Conservation (phyloP, 2,329 filamentous ascomycete species). For the Amauroascus niger region DNA sequence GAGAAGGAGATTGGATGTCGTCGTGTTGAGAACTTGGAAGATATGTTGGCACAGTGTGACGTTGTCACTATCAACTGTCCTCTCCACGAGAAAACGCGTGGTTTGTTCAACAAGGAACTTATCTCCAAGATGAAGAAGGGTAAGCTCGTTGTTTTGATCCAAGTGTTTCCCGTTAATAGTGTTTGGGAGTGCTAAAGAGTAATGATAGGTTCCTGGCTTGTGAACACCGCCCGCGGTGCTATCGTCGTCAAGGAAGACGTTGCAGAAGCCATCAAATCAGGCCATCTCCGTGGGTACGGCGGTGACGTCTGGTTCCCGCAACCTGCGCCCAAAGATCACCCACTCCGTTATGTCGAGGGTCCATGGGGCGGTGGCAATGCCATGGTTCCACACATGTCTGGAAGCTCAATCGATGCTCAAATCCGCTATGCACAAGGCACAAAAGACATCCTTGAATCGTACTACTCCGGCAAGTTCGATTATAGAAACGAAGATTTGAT, state of each 20-base stretch:
- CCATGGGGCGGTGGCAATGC: constrained; percentile 95
- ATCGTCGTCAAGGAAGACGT: constrained; percentile 99
- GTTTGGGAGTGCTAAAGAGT: background rate
- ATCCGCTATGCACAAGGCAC: constrained; percentile 78
- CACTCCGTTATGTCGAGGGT: constrained; percentile 84
- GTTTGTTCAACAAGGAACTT: constrained; percentile 97
- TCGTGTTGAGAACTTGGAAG: constrained; percentile 79
- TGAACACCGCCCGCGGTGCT: constrained; percentile 97
- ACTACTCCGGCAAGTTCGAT: constrained; percentile 78
- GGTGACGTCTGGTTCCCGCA: constrained; percentile 79
- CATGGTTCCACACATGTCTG: constrained; percentile 98
- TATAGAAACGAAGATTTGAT: constrained; percentile 89
- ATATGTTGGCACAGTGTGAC: constrained; percentile 88
- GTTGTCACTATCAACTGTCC: constrained; percentile 99
- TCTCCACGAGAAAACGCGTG: constrained; percentile 92
- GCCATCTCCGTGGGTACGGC: constrained; percentile 53
- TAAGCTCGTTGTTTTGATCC: constrained; percentile 30
- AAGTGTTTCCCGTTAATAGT: background rate
- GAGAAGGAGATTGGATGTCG: constrained; percentile 95
- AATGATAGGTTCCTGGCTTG: constrained; percentile 68
- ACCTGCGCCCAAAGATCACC: constrained; percentile 87
- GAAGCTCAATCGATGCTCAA: constrained; percentile 96
- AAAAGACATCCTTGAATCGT: constrained; percentile 84
- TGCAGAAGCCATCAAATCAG: constrained; percentile 79
- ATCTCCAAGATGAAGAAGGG: constrained; percentile 99